Evolutionary conservation across 805 yeast species (phyloP), one percentile per base, ranked within the genome.

Genomic region (Geotrichum ghanense): DNA sequence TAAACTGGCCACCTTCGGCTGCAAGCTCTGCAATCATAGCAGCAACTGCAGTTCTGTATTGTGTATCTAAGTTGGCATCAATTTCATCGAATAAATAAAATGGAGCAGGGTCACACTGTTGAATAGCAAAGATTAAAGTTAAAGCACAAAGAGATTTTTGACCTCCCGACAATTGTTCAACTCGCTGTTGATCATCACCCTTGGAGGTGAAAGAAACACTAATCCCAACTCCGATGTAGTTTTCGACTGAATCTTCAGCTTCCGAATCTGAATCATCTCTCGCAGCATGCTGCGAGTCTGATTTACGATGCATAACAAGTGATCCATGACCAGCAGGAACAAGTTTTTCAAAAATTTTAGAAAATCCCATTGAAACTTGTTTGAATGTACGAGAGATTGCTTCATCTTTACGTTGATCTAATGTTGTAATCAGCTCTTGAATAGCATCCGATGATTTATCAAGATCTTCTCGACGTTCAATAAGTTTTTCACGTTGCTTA

Each of bases 91-190:
- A 90, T 42, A 92, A 65, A 60, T 92, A 92, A 62, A 92, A 92
- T 43, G 97, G 97, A 6, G 97, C 97, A 9, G 97, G 97, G 55
- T 92, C 97, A 53, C 94, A 86, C 58, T 76, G 79, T 67, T 92
- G 98, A 50, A 90, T 86, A 3, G 98, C 97, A 48, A 92, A 72
- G 53, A 92, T 89, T 44, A 92, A 73, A 0, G 97, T 89, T 54
- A 92, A 79, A 0, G 98, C 97, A 69, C 97, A 89, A n/a, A 92
- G 69, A 0, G 97, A 84, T 61, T 90, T 90, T 59, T 92, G 98
- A 9, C 98, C 98, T 37, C 98, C 98, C 1, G 96, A 86, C 16
- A 92, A 70, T 60, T 89, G 97, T 60, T 87, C 95, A 48, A 90
- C 81, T 51, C 84, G 73, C 50, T 82, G 83, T 61, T 86, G 95